Base-by-base conservation (phyloP, 805 yeast genomes). In the Teunomyces gatunensis region DNA sequence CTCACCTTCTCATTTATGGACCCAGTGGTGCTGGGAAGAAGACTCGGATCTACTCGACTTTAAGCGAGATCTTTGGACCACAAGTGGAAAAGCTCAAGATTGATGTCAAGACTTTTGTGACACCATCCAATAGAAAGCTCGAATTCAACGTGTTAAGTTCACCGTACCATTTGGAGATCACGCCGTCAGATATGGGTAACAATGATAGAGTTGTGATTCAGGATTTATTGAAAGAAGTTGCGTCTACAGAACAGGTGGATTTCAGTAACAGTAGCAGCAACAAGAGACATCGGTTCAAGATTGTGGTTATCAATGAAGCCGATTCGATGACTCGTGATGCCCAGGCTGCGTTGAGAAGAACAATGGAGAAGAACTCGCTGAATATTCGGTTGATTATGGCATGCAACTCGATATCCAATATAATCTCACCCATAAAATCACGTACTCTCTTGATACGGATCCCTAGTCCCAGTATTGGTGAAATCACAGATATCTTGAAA, bases 1-100 rank as follows among this genome's bases (percentile, higher is more conserved):
- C 99, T 1, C 99, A 94, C 70, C 67, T 94, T 41, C 71, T 94
- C 23, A 80, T 94, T 2, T 92, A 92, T 63, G 99, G 99, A 0
- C 98, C 99, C 1, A 83, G 90, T 32, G 99, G 99, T 4, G 89
- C 96, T 12, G 99, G 99, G 49, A 94, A 94, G 64, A 95, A 94
- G 72, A 94, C 99, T 7, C 79, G 99, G 54, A 87, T 90, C 6
- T 77, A 89, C 65, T 83, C 95, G 5, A 76, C 95, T 1, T 68
- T 94, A 45, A 76, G 81, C 47, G 89, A 89, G 55, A 75, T 94
- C 30, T 94, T 85, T 59, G 98, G 98, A 0, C 65, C 86, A 2
- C 86, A 85, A 46, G 89, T 88, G 15, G 91, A 87, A 53, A 87
- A 83, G 53, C 59, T 72, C 48, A 92, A 90, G 65, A 91, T 94